These are phyloP conservation scores for Whalleya microplaca DNA, from an alignment of 2,329 filamentous ascomycete genomes.

Conservation along the genomic window DNA sequence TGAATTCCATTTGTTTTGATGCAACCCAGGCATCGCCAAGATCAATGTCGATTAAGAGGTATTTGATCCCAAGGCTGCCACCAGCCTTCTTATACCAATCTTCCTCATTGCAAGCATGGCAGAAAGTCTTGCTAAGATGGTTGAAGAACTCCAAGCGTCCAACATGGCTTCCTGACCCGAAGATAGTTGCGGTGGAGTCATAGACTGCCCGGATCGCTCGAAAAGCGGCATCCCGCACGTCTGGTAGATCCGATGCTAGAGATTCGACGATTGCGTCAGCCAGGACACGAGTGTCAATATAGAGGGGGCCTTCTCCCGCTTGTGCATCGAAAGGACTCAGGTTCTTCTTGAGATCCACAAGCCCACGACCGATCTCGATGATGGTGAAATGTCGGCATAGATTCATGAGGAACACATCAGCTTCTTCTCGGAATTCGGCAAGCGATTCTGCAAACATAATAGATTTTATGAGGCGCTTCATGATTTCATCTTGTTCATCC, in stretches of 20 bases:
- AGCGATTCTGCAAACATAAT: conserved; percentile 84
- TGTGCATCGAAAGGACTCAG: conserved; percentile 81
- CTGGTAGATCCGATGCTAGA: conserved; percentile 79
- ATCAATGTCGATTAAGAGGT: conserved; percentile 82
- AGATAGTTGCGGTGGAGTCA: conserved; percentile 75
- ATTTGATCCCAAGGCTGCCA: conserved; percentile 86
- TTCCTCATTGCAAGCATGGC: conserved; percentile 94
- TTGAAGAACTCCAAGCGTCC: conserved; percentile 82
- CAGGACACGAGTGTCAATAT: conserved; percentile 83
- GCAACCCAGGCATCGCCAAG: conserved; percentile 84
- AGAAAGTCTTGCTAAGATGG: conserved; percentile 81
- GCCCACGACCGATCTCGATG: conserved; percentile 83
- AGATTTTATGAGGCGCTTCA: conserved; percentile 89
- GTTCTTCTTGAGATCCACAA: conserved; percentile 78
- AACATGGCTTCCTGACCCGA: conserved; percentile 73
- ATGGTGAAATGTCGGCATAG: conserved; percentile 89
- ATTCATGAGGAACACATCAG: conserved; percentile 75
- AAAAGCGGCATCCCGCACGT: conserved; percentile 82
- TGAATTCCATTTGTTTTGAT: conserved; percentile 82
- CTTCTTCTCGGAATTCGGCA: conserved; percentile 76
- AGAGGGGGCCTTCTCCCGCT: conserved; percentile 83
- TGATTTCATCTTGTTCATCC: conserved; percentile 75
- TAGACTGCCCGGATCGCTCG: conserved; percentile 77
- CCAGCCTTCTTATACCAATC: conserved; percentile 99
- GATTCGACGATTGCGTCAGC: conserved; percentile 90